phyloP scores from a whole-genome alignment of 2,329 filamentous ascomycete species.

The Volutella citrinella region DNA sequence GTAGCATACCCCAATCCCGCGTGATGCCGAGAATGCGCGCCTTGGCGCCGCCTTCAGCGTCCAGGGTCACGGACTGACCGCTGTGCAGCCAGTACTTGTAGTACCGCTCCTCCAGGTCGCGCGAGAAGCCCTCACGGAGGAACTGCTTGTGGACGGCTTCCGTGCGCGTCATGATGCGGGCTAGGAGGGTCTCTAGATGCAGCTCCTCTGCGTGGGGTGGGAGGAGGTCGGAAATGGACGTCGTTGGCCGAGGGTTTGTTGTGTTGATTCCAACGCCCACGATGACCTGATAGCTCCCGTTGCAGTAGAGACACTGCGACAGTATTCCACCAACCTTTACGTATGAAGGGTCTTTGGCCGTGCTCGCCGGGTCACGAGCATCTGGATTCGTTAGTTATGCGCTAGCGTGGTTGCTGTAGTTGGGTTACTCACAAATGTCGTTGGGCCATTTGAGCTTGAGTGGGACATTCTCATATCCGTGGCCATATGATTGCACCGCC shows the following conservation, averaged over 20 bases:
- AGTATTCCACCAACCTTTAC: slow-evolving; percentile 93
- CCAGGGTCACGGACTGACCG: slow-evolving; percentile 68
- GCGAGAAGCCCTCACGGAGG: slow-evolving; percentile 69
- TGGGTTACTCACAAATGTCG: slow-evolving; percentile 66
- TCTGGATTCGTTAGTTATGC: slow-evolving; percentile 37
- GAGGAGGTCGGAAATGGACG: slow-evolving; percentile 75
- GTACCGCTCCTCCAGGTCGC: slow-evolving; percentile 70
- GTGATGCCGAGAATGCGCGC: slow-evolving; percentile 86
- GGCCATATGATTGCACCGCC: slow-evolving; percentile 76
- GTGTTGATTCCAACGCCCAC: slow-evolving; percentile 86
- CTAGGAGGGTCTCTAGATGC: slow-evolving; percentile 75
- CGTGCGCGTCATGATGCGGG: slow-evolving; percentile 73
- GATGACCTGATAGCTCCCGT: slow-evolving; percentile 77
- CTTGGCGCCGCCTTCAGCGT: slow-evolving; percentile 71
- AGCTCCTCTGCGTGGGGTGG: slow-evolving; percentile 52
- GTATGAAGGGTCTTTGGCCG: slow-evolving; percentile 50
- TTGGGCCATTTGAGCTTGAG: slow-evolving; percentile 97
- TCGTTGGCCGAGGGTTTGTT: slow-evolving; percentile 80
- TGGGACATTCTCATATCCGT: slow-evolving; percentile 70
- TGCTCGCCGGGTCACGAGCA: slow-evolving; percentile 60
- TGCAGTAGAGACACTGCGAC: slow-evolving; percentile 80
- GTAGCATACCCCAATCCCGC: slow-evolving; percentile 82
- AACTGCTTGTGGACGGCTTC: slow-evolving; percentile 77
- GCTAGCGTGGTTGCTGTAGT: rapidly evolving
- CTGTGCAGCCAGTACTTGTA: slow-evolving; percentile 85